phyloP scores from a whole-genome alignment of 2,329 filamentous ascomycete species.

The Fusarium sp. region DNA sequence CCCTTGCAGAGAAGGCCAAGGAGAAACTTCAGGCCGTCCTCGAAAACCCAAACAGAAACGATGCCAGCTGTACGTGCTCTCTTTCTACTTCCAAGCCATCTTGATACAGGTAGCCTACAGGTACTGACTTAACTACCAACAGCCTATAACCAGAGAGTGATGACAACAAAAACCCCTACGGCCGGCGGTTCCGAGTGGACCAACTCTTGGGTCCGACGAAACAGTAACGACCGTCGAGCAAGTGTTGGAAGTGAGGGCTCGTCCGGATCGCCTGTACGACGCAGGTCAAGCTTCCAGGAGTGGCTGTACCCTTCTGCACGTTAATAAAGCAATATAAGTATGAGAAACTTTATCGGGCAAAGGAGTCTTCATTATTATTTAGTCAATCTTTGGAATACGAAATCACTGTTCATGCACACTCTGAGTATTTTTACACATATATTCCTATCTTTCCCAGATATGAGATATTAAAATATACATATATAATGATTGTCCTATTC shows the following conservation, averaged over 20 bases:
- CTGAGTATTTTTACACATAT: too few relatives aligned
- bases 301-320: constrained; percentile 43
- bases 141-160: constrained; percentile 42
- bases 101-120: fast-evolving
- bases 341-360: background rate
- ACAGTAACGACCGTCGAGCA: constrained; percentile 31
- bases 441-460: too few relatives aligned
- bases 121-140: background rate
- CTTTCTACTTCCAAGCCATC: fast-evolving
- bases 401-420: too few relatives aligned
- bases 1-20: constrained; percentile 37
- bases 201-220: constrained; percentile 36
- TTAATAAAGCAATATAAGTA: background rate
- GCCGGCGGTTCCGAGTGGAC: constrained; percentile 31
- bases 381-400: too few relatives aligned
- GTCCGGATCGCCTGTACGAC: constrained; percentile 17
- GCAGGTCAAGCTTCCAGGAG: constrained; percentile 39
- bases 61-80: constrained; percentile 14
- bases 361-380: background rate
- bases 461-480: too few relatives aligned
- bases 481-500: too few relatives aligned
- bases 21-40: constrained; percentile 41
- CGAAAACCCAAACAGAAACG: constrained; percentile 36
- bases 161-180: constrained; percentile 36
- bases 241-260: constrained; percentile 39